Evolutionary conservation across 257 asterid genomes (phyloP), one percentile per base, ranked within the genome.

Genomic region (Fraxinus cuspidata): DNA sequence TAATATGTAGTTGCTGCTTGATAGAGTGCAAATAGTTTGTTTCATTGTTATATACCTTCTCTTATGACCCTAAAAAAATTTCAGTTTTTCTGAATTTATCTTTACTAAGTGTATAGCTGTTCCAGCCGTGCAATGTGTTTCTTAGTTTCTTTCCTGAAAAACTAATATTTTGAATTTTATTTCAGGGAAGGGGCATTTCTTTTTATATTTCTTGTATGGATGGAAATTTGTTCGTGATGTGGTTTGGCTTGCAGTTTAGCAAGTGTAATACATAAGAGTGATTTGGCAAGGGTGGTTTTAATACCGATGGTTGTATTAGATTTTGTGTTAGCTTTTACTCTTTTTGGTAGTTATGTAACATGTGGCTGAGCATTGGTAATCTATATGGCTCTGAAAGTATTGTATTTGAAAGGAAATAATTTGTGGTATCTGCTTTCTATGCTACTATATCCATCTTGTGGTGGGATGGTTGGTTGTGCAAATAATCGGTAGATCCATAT

Each of bases 191-290:
- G 32, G 60, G 23, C 60, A 74, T 40, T 74, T 63, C 71, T 28
- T 15, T 23, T 66, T 32, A 29, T 76, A 76, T 76, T 27, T 40
- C 68, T 67, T 37, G 63, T 29, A 37, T 47, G 18, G 63, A 38
- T 51, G 35, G 51, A 76, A 27, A 71, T 66, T 31, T 76, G 79
- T 7, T 60, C 19, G 67, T 34, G 31, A 29, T 65, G 66, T 66
- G 53, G 80, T 47, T 76, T 65, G 70, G 66, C 32, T 76, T 65
- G 80, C 53, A 18, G 74, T 42, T 42, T 76, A 67, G 80, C 10
- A 63, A 15, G n/a, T 63, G 27, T 63, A 25, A 27, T 12, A 7
- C 9, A 56, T 7, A 3, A 25, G 69, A 60, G 68, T 25, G 34
- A 10, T 63, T 11, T 25, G 8, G 35, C 31, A 10, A 63, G 69